Evolutionary conservation across 805 yeast species (phyloP), one percentile per base, ranked within the genome.

Genomic region (Tanozyma kutaoensis): DNA sequence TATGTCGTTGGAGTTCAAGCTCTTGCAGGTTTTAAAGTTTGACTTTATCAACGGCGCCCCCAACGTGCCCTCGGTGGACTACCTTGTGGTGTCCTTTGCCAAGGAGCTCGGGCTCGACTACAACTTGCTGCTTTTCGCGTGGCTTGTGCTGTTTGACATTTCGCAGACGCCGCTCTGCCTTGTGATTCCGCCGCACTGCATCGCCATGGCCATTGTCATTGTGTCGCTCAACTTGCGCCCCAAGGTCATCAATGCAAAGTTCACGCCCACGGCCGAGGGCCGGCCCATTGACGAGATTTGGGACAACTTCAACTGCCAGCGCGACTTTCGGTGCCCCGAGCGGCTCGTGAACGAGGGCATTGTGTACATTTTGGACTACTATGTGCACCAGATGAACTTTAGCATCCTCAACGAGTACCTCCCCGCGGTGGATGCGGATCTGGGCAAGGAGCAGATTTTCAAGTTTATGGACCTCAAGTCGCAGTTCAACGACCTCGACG

Each of bases 121-220:
- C 37, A 61, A 66, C 11, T 45, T 64, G 8, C 64, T 75, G 4
- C 55, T 63, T 37, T 46, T 70, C 21, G 72, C 79, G 2, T 85
- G 94, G 94, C 49, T 70, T n/a, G 61, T 84, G 2, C 59, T 74
- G n/a, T 71, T 71, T 38, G 96, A 85, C 46, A 57, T 73, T 8
- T 70, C 75, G 43, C 66, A 73, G 29, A 72, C 93, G 2, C 81
- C 79, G 20, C 58, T 77, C 12, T 62, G 72, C 8, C 50, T 85
- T 20, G 74, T 70, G 39, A 63, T 71, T 7, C 91, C 95, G 1
- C 74, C 81, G 3, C 88, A 82, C 45, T 64, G 76, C 15, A 69
- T 77, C 18, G 84, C 95, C 1, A 43, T 81, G 28, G 78, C 82
- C 3, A 63, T 71, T 16, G 49, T 84, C 24, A 69, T 69, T 23